phyloP scores from a whole-genome alignment of 176 grass and related monocot genomes.

The Phoenix roebelenii region DNA sequence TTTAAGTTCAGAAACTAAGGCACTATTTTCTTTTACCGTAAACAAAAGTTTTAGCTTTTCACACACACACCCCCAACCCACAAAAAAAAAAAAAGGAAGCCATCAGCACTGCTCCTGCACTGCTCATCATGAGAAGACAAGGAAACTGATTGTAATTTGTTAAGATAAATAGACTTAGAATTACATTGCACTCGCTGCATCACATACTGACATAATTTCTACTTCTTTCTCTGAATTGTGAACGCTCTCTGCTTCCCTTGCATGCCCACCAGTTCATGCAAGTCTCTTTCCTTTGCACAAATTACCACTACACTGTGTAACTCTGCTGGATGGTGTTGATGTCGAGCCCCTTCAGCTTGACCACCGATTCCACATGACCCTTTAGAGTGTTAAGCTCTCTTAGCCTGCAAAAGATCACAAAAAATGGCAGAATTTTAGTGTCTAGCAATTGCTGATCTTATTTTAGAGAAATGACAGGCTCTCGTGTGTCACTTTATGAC shows the following conservation, averaged over 20 bases:
- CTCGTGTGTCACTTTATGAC: too few relatives aligned
- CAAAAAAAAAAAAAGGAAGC: too few relatives aligned
- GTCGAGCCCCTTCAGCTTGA: slow-evolving; percentile 36
- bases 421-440: background rate
- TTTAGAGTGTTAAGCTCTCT: slow-evolving; percentile 36
- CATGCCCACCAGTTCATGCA: background rate
- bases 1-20: too few relatives aligned
- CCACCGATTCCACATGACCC: slow-evolving; percentile 41
- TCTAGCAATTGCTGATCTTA: too few relatives aligned
- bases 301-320: slow-evolving; percentile 30
- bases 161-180: slow-evolving; percentile 12
- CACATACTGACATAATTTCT: slow-evolving; percentile 10
- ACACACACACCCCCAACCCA: too few relatives aligned
- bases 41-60: too few relatives aligned
- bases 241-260: too few relatives aligned
- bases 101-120: background rate
- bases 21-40: too few relatives aligned
- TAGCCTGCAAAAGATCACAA: slow-evolving; percentile 6
- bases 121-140: slow-evolving; percentile 9
- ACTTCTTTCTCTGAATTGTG: background rate
- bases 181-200: background rate
- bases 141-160: background rate
- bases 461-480: too few relatives aligned
- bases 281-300: background rate
- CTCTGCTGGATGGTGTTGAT: slow-evolving; percentile 35